These are phyloP conservation scores for Melaleuca alternifolia DNA, from an alignment of 345 rosid genomes.

Conservation along the genomic window DNA sequence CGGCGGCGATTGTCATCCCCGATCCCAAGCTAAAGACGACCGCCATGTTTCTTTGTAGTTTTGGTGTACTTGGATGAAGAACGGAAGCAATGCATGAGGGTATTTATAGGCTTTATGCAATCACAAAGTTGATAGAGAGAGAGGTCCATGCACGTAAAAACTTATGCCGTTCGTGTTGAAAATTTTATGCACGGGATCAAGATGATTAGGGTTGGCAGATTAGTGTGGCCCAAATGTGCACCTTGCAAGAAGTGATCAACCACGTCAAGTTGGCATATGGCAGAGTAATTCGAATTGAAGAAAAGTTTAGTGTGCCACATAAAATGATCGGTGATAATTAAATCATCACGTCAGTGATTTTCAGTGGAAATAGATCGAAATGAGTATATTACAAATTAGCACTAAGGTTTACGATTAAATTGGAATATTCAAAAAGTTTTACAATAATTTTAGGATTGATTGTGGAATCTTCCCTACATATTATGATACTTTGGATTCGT, in stretches of 20 bases:
- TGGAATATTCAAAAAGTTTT: fast-evolving
- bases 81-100: neutral
- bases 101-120: neutral
- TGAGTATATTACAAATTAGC: fast-evolving
- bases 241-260: neutral
- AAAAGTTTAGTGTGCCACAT: neutral
- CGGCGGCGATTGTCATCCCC: neutral
- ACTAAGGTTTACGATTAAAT: fast-evolving
- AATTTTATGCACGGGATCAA: neutral
- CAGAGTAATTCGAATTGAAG: neutral
- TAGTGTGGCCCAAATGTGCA: neutral
- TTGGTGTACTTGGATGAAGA: neutral
- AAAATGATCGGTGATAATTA: fast-evolving
- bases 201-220: neutral
- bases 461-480: too few relatives aligned
- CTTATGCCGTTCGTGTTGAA: neutral
- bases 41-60: neutral
- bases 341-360: fast-evolving
- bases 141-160: neutral
- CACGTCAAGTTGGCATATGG: neutral
- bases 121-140: too few relatives aligned
- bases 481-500: too few relatives aligned
- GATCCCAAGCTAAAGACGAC: neutral
- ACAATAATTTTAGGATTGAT: neutral
- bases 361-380: fast-evolving